Conservation (phyloP, 2,329 filamentous ascomycete species). For the Geoglossum cookeanum region DNA sequence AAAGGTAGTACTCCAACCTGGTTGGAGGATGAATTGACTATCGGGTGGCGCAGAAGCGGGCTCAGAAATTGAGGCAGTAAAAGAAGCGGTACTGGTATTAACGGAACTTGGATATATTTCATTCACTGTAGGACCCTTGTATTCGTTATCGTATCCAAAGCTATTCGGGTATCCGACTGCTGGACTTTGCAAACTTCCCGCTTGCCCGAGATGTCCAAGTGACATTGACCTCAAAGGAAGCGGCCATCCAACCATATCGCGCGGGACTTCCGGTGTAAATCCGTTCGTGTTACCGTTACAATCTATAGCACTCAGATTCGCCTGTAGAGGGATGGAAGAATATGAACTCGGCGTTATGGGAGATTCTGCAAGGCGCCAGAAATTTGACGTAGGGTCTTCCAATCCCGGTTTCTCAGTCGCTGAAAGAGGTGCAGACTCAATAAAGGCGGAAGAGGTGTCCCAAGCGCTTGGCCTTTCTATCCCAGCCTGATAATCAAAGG, state of each 20-base stretch:
- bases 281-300: background rate
- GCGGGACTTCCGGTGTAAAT: background rate
- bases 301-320: background rate
- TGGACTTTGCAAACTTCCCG: background rate
- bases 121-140: background rate
- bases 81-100: conserved; percentile 1
- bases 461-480: background rate
- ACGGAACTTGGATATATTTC: background rate
- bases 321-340: background rate
- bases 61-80: conserved; percentile 4
- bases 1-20: conserved; percentile 4
- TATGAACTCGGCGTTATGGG: conserved; percentile 1
- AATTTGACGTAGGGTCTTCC: conserved; percentile 4
- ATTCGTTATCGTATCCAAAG: background rate
- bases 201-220: conserved; percentile 2
- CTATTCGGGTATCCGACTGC: background rate
- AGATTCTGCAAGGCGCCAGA: conserved; percentile 5
- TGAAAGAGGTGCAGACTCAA: conserved; percentile 2
- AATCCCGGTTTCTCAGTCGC: background rate
- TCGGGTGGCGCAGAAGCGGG: conserved; percentile 3
- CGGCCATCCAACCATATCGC: conserved; percentile 3
- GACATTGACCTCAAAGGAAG: conserved; percentile 4
- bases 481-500: conserved; percentile 1
- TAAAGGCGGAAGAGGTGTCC: background rate
- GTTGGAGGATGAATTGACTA: conserved; percentile 1